Percentiles rank a stretch among this genome's conserved stretches.
Evolutionary conservation across 2,329 filamentous ascomycete species (phyloP).

Genomic region (Seiridium unicorne): DNA sequence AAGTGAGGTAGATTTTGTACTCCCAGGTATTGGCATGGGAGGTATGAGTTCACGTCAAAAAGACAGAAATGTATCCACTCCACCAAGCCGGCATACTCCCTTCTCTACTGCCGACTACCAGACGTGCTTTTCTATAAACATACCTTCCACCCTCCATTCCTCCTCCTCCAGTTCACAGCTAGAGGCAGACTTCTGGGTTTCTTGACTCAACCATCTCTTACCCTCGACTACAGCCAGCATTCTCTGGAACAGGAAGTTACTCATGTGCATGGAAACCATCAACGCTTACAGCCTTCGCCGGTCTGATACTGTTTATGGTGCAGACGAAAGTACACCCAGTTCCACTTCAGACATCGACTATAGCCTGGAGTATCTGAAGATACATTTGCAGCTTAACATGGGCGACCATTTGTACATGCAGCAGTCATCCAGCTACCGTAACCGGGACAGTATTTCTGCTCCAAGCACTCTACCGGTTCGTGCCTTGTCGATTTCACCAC

Average conservation of each 20-base stretch:
- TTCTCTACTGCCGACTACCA: conserved; percentile 9
- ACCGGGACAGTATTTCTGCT: conserved; percentile 18
- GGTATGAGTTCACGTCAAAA: conserved; percentile 1
- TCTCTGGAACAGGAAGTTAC: conserved; percentile 10
- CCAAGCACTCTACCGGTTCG: conserved; percentile 18
- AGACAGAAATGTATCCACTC: conserved; percentile 12
- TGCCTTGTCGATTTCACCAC: conserved; percentile 16
- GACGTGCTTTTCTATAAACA: conserved; percentile 21
- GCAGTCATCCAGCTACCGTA: conserved; percentile 15
- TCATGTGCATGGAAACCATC: conserved; percentile 23
- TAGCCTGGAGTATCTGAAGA: conserved; percentile 9
- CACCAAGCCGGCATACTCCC: conserved; percentile 2
- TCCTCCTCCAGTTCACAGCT: conserved; percentile 13
- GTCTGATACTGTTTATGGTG: conserved; percentile 8
- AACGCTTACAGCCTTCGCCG: conserved; percentile 13
- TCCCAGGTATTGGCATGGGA: conserved; percentile 3
- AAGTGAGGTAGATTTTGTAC: conserved; percentile 3
- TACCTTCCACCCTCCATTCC: conserved; percentile 15
- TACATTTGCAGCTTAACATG: conserved; percentile 19
- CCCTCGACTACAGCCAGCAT: not conserved
- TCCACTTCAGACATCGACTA: conserved; percentile 14
- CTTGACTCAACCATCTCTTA: conserved; percentile 6
- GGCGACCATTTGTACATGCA: conserved; percentile 22
- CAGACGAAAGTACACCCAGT: conserved; percentile 10
- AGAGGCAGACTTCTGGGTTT: conserved; percentile 4